Evolutionary conservation across 495 filamentous ascomycete species (phyloP), one percentile per base, ranked within the genome.

Genomic region (Tetracladium marchalianum): DNA sequence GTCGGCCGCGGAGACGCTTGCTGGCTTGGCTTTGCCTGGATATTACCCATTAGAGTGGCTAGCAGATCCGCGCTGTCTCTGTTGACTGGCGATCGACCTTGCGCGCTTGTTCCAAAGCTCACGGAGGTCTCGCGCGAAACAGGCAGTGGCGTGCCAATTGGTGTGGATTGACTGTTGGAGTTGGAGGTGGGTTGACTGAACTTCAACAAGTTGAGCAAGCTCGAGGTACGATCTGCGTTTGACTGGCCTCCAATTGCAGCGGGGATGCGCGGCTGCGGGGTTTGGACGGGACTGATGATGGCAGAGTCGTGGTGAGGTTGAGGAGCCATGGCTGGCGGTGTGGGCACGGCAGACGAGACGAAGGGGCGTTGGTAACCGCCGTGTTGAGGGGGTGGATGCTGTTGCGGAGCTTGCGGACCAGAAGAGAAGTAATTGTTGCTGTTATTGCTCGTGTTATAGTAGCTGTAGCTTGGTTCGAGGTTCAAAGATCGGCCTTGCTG

Each of bases 131-230:
- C 48, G 24, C 55, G 48, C 3, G 52, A 53, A 10, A 36, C 47
- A 37, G 51, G 39, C 1, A 45, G 16, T 24, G 49, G 48, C n/a
- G 49, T 53, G 12, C 49, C 47, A 36, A 52, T 51, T 17, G 53
- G 56, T 2, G 38, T 36, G 24, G 46, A 18, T 24, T 42, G 50
- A 12, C 15, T 45, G 0, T 44, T 4, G 12, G 59, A 55, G 12
- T 41, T 50, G 48, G 63, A 55, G 16, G 67, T 54, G 16, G 77
- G 69, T 41, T 85, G 75, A 54, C 77, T 87, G 66, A 89, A 95
- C 66, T 88, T 88, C 41, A 98, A 75, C 35, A 98, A 74, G 56
- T 83, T 92, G 58, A 98, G 71, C 52, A 98, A 66, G 57, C 82
- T 87, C 38, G 65, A 78, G 43, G 71, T 81, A 69, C 78, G 59